phyloP scores from a whole-genome alignment of 495 filamentous ascomycete species.

The Neurospora intermedia region DNA sequence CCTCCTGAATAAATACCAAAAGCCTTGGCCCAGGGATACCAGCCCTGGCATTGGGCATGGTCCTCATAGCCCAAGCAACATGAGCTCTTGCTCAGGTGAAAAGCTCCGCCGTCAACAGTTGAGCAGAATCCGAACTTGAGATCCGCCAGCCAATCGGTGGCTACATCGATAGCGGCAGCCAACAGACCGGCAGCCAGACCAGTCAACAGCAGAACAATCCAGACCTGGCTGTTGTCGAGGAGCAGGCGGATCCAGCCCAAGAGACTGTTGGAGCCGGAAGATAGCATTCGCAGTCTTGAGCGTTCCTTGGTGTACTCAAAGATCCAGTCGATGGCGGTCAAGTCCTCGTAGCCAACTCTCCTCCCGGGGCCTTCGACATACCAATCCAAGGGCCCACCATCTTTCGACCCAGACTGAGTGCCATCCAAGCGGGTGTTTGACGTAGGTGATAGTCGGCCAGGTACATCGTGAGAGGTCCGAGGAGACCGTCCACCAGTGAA shows the following conservation, averaged over 20 bases:
- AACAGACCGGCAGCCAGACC: slow-evolving; percentile 74
- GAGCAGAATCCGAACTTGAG: slow-evolving; percentile 87
- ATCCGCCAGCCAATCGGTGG: slow-evolving; percentile 91
- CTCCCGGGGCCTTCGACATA: slow-evolving; percentile 83
- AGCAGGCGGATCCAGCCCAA: slow-evolving; percentile 61
- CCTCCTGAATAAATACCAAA: slow-evolving; percentile 51
- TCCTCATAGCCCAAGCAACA: slow-evolving; percentile 89
- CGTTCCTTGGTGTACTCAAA: slow-evolving; percentile 98
- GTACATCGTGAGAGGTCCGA: not conserved
- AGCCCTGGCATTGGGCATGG: slow-evolving; percentile 64
- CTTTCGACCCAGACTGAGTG: slow-evolving; percentile 34
- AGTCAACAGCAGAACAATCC: slow-evolving; percentile 67
- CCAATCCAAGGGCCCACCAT: slow-evolving; percentile 67
- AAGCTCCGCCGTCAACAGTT: slow-evolving; percentile 65
- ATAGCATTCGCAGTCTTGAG: slow-evolving; percentile 68
- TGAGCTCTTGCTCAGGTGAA: slow-evolving; percentile 83
- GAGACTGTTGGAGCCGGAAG: slow-evolving; percentile 56
- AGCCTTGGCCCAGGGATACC: slow-evolving; percentile 75
- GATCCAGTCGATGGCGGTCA: slow-evolving; percentile 99
- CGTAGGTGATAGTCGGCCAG: not conserved
- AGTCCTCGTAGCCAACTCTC: slow-evolving; percentile 87
- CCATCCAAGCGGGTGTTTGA: not conserved
- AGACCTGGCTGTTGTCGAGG: slow-evolving; percentile 79
- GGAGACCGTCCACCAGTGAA: slow-evolving; percentile 35
- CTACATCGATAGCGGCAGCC: slow-evolving; percentile 81